These are phyloP conservation scores for Catharanthus roseus DNA, from an alignment of 257 asterid species.

Conservation along the genomic window DNA sequence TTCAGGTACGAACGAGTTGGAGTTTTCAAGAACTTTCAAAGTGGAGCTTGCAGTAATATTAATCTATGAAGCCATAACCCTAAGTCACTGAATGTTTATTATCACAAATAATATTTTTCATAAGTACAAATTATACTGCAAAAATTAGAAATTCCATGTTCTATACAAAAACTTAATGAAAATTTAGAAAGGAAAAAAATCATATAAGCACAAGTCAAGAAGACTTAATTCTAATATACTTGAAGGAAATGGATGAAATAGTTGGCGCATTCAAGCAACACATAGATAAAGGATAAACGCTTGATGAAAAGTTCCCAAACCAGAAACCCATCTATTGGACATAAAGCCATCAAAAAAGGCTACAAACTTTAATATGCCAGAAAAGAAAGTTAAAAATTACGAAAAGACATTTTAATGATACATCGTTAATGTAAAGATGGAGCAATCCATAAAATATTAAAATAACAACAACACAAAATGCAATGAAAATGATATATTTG, in stretches of 20 bases:
- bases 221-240: not conserved
- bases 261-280: not conserved
- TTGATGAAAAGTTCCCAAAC: not conserved
- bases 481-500: not conserved
- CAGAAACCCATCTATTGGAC: not conserved
- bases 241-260: not conserved
- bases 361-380: not conserved
- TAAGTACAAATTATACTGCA: not conserved
- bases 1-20: slow-evolving; percentile 40
- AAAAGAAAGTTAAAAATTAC: not conserved
- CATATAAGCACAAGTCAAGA: not conserved
- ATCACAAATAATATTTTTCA: not conserved
- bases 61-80: not conserved
- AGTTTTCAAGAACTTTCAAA: slow-evolving; percentile 36
- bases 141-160: not conserved
- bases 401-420: not conserved
- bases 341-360: not conserved
- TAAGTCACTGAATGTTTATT: not conserved
- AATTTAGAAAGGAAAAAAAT: not conserved
- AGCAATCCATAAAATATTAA: not conserved
- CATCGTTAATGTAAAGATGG: too few species aligned
- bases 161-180: not conserved
- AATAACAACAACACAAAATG: not conserved
- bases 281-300: not conserved
- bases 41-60: slow-evolving; percentile 39